Evolutionary conservation across 441 rosid species (phyloP), one percentile per base, ranked within the genome.

Genomic region (Melastoma candidum): DNA sequence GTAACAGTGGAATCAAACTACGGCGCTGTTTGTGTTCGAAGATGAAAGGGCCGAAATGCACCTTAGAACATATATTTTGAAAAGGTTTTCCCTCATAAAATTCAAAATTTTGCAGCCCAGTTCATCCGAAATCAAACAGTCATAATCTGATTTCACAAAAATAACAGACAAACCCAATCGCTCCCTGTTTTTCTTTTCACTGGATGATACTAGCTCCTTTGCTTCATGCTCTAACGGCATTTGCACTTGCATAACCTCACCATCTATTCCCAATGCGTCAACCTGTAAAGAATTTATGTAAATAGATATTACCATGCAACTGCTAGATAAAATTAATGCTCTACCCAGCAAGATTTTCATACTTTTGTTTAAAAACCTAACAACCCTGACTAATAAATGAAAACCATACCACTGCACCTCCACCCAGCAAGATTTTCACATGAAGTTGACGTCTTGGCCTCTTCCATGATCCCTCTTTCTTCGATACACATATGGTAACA

Each of bases 251-350:
- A 93, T 32, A 26, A 56, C 58, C 44, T 86, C 92, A 63, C 98
- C 98, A 74, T 93, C 98, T 75, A 66, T 77, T 64, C 97, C 95
- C 95, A 90, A 84, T 46, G 76, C 67, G 67, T 82, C 83, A 68
- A 88, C 79, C 98, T 93, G 85, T 49, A 51, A 36, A 49, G 48
- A 44, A 54, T 48, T 29, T 9, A 36, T 36, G 41, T 4, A 3
- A 36, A 36, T 1, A 2, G 41, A 36, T 36, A 36, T 36, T 9
- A 36, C 8, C 41, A 36, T 6, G 41, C 41, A 36, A 36, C 41
- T 36, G 41, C 6, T 36, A 36, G 41, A 36, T 36, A 36, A 36
- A 36, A 36, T 36, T 36, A 36, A 4, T 36, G 1, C 41, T 36
- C 8, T 4, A 17, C 22, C 22, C 22, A 17, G 22, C 22, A 17